Conservation (phyloP, 345 rosid genomes). For the Durio zibethinus region DNA sequence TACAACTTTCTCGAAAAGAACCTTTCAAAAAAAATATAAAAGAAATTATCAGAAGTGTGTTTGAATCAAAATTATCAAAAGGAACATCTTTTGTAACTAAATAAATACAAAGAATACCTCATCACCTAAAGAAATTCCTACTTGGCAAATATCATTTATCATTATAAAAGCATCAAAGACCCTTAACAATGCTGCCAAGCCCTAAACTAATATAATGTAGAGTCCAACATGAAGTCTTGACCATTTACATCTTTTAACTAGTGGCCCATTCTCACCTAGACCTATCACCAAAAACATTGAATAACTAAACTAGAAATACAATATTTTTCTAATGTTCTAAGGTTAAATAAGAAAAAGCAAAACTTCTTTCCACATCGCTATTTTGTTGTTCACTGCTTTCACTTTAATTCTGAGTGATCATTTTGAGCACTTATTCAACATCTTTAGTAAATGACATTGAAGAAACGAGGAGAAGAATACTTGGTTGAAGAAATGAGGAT, state of each 20-base stretch:
- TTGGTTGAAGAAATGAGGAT: no score
- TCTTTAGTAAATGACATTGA: slow-evolving; percentile 54
- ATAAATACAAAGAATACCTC: slow-evolving; percentile 41
- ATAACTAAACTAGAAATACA: background rate
- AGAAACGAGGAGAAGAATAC: no score
- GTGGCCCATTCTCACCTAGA: slow-evolving; percentile 47
- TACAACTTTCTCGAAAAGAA: slow-evolving; percentile 86
- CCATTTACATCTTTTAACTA: slow-evolving; percentile 78
- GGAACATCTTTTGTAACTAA: background rate
- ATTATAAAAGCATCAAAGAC: slow-evolving; percentile 78
- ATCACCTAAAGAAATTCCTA: slow-evolving; percentile 79
- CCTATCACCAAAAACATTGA: slow-evolving; percentile 24
- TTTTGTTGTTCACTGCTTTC: background rate
- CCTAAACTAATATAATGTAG: slow-evolving; percentile 55
- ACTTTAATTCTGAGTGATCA: slow-evolving; percentile 29
- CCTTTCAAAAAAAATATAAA: slow-evolving; percentile 37
- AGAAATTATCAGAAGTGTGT: background rate
- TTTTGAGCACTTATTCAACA: slow-evolving; percentile 58
- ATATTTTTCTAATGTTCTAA: background rate
- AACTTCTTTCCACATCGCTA: slow-evolving; percentile 47
- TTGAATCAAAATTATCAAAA: background rate
- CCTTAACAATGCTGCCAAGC: slow-evolving; percentile 71
- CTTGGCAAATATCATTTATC: slow-evolving; percentile 67
- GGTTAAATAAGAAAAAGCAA: background rate
- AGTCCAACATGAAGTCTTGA: slow-evolving; percentile 73